A percentile compares a stretch with the other conserved stretches of the same genome.
phyloP scores from a whole-genome alignment of 192 early-diverging fungal genomes.

The Entomortierella beljakovae region DNA sequence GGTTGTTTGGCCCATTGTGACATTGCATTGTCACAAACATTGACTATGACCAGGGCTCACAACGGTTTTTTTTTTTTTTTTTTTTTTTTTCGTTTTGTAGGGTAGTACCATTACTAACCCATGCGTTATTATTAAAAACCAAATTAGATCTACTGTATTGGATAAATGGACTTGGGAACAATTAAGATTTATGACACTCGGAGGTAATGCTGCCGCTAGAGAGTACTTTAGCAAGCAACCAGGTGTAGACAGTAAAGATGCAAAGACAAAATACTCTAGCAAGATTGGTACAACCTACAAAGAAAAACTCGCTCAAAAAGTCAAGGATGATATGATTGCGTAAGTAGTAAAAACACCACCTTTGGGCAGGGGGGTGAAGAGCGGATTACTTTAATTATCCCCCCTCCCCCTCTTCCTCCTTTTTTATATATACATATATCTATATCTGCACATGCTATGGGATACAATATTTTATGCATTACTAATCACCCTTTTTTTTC shows the following conservation, averaged over 20 bases:
- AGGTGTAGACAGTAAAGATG: conserved; percentile 69
- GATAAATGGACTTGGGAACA: conserved; percentile 97
- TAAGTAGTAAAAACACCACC: too few relatives aligned
- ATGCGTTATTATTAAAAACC: too few relatives aligned
- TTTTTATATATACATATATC: background rate
- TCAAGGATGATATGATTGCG: conserved; percentile 76
- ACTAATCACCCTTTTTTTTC: background rate
- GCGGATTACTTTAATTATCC: background rate
- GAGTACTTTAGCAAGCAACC: conserved; percentile 86
- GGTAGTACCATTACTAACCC: too few relatives aligned
- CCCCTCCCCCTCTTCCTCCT: background rate
- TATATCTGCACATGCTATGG: too few relatives aligned
- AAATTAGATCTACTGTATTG: conserved; percentile 85
- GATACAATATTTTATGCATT: too few relatives aligned
- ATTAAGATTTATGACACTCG: conserved; percentile 85
- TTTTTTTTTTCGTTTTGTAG: background rate
- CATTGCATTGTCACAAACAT: too few relatives aligned
- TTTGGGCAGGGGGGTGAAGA: too few relatives aligned
- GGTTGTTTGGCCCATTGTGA: too few relatives aligned
- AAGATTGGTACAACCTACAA: conserved; percentile 83
- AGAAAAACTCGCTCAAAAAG: conserved; percentile 74
- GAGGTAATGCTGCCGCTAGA: conserved; percentile 86
- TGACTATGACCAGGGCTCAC: background rate
- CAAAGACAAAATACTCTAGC: conserved; percentile 84
- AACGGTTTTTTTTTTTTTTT: background rate